These are phyloP conservation scores for Hypoxylon crocopeplum DNA, from an alignment of 495 filamentous ascomycete genomes.

Conservation along the genomic window DNA sequence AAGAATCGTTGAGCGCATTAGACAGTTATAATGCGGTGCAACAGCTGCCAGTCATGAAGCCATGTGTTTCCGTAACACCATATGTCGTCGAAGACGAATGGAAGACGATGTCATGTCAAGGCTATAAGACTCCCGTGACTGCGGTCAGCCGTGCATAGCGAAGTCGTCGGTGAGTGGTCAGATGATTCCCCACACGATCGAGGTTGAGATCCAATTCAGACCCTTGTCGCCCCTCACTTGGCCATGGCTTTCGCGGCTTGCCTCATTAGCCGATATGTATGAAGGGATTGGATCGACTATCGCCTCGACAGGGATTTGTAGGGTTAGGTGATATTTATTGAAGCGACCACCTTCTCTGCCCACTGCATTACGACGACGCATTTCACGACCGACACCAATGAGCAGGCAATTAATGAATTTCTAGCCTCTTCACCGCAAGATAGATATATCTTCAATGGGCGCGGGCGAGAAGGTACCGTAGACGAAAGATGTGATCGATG, in stretches of 20 bases:
- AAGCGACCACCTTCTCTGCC: constrained; percentile 10
- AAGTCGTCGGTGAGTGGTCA: constrained; percentile 33
- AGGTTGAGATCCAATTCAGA: constrained; percentile 24
- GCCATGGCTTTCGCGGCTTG: constrained; percentile 25
- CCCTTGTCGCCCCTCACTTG: constrained; percentile 30
- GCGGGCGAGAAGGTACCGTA: not conserved
- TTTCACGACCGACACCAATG: constrained; percentile 15
- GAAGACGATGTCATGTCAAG: constrained; percentile 21
- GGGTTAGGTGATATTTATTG: constrained; percentile 27
- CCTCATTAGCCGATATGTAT: constrained; percentile 40
- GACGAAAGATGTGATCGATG: constrained; percentile 11
- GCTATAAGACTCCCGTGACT: constrained; percentile 26
- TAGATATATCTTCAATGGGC: constrained; percentile 19
- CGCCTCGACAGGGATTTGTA: constrained; percentile 23
- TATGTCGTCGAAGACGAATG: constrained; percentile 13
- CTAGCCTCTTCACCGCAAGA: constrained; percentile 32
- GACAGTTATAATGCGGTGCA: constrained; percentile 16
- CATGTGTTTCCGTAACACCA: constrained; percentile 22
- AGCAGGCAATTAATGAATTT: constrained; percentile 1
- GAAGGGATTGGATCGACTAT: constrained; percentile 35
- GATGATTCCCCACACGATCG: constrained; percentile 37
- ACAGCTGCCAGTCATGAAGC: constrained; percentile 11
- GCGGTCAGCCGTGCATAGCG: constrained; percentile 35
- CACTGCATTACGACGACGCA: constrained; percentile 26
- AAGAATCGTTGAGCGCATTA: constrained; percentile 1